phyloP scores from a whole-genome alignment of 495 filamentous ascomycete genomes.

The Podospora pseudopauciseta region DNA sequence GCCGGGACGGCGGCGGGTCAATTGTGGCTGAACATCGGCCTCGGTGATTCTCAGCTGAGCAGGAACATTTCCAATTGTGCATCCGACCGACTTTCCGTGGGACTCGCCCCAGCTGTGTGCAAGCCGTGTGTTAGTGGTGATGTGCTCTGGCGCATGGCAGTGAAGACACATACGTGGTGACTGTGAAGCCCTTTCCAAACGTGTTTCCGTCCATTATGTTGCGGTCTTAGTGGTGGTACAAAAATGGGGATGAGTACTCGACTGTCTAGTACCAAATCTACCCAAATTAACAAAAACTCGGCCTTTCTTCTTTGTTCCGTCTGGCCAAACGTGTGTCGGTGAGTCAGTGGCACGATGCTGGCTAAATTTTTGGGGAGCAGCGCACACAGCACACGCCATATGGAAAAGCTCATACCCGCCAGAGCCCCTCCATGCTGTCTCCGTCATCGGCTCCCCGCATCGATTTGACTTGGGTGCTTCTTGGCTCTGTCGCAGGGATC shows the following conservation, averaged over 20 bases:
- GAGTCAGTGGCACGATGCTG: slow-evolving; percentile 9
- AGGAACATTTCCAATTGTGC: slow-evolving; percentile 83
- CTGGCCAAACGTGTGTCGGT: neutral
- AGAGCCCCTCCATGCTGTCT: slow-evolving; percentile 15
- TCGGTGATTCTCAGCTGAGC: slow-evolving; percentile 87
- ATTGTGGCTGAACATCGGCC: slow-evolving; percentile 88
- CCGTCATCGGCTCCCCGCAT: slow-evolving; percentile 25
- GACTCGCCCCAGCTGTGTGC: slow-evolving; percentile 75
- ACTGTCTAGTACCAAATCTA: neutral
- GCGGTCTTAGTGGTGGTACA: neutral
- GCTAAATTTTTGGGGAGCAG: slow-evolving; percentile 10
- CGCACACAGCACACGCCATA: neutral
- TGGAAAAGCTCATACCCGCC: slow-evolving; percentile 21
- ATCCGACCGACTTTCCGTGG: slow-evolving; percentile 86
- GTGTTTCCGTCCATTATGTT: slow-evolving; percentile 66
- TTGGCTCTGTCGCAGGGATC: neutral
- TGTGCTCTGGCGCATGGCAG: neutral
- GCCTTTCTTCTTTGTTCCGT: neutral
- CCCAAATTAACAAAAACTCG: neutral
- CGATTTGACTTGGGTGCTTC: neutral
- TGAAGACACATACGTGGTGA: slow-evolving; percentile 67
- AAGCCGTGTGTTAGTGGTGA: slow-evolving; percentile 14
- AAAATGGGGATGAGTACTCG: neutral
- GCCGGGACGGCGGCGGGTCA: slow-evolving; percentile 86
- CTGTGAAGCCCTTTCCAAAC: slow-evolving; percentile 79